phyloP scores from a whole-genome alignment of 1,284 basidiomycete genomes.

The Irpex sp. region DNA sequence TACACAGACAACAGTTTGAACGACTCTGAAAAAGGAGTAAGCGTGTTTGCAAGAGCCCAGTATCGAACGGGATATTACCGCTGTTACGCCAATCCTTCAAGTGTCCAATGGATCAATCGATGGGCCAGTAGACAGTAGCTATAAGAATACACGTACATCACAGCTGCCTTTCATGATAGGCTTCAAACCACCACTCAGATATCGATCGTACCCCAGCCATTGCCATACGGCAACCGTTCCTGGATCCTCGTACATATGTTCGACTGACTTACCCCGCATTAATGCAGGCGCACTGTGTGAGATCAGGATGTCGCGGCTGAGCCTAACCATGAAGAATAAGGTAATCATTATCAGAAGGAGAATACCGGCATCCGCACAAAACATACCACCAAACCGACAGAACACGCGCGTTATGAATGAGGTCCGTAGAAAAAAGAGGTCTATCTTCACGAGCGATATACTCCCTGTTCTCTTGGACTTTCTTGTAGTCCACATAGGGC shows the following conservation, averaged over 20 bases:
- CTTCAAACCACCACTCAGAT: constrained; percentile 49
- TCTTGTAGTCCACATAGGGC: constrained; percentile 29
- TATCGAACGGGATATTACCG: constrained; percentile 33
- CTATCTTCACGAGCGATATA: constrained; percentile 62
- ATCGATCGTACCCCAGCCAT: constrained; percentile 63
- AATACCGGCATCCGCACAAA: neutral
- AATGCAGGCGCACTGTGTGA: constrained; percentile 58
- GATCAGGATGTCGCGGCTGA: constrained; percentile 54
- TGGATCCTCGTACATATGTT: constrained; percentile 32
- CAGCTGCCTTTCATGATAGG: constrained; percentile 50
- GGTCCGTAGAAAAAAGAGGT: constrained; percentile 63
- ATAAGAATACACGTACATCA: constrained; percentile 41
- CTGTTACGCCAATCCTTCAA: constrained; percentile 70
- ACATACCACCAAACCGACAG: constrained; percentile 55
- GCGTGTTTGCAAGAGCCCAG: neutral
- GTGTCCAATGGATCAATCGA: constrained; percentile 5
- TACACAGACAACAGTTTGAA: constrained; percentile 57
- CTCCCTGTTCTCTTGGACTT: constrained; percentile 23
- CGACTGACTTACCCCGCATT: constrained; percentile 34
- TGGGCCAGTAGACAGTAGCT: constrained; percentile 5
- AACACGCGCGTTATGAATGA: constrained; percentile 63
- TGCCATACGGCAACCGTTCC: constrained; percentile 53
- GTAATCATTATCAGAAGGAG: neutral
- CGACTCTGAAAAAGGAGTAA: constrained; percentile 38
- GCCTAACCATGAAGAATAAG: constrained; percentile 35